phyloP scores from a whole-genome alignment of 1,284 basidiomycete genomes.

The Porogramme epimiltina region DNA sequence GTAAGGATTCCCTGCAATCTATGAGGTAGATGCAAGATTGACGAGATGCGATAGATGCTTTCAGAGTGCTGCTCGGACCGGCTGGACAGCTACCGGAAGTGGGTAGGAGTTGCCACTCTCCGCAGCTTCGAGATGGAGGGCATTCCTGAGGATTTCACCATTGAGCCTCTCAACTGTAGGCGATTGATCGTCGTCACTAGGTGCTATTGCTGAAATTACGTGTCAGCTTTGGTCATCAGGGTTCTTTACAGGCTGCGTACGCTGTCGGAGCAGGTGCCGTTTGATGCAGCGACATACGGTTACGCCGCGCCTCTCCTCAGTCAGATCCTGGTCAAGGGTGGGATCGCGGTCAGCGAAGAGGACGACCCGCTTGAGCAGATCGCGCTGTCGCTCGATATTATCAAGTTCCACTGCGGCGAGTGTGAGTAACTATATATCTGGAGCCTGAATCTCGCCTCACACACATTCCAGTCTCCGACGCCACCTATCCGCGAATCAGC shows the following conservation, averaged over 20 bases:
- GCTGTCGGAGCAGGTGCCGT: conserved; percentile 79
- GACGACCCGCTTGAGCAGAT: conserved; percentile 90
- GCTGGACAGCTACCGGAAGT: conserved; percentile 65
- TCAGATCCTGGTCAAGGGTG: conserved; percentile 71
- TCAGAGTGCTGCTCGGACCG: conserved; percentile 70
- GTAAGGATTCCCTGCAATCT: conserved; percentile 43
- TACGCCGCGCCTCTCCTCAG: conserved; percentile 82
- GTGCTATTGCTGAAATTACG: background rate
- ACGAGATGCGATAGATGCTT: conserved; percentile 46
- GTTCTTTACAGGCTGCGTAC: conserved; percentile 87
- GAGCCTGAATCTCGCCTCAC: background rate
- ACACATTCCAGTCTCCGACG: conserved; percentile 55
- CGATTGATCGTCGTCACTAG: conserved; percentile 2
- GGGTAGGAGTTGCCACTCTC: conserved; percentile 82
- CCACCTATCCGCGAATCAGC: conserved; percentile 71
- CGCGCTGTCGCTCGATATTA: conserved; percentile 80
- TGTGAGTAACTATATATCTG: conserved; percentile 53
- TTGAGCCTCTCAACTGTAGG: conserved; percentile 71
- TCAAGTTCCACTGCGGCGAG: conserved; percentile 85
- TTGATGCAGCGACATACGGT: conserved; percentile 86
- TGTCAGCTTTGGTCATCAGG: conserved; percentile 74
- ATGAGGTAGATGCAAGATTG: no score
- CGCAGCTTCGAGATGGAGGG: conserved; percentile 67
- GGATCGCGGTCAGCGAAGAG: conserved; percentile 60
- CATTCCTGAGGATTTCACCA: conserved; percentile 74